These are phyloP conservation scores for Phylloporus gajari DNA, from an alignment of 1,284 basidiomycete genomes.

Conservation along the genomic window DNA sequence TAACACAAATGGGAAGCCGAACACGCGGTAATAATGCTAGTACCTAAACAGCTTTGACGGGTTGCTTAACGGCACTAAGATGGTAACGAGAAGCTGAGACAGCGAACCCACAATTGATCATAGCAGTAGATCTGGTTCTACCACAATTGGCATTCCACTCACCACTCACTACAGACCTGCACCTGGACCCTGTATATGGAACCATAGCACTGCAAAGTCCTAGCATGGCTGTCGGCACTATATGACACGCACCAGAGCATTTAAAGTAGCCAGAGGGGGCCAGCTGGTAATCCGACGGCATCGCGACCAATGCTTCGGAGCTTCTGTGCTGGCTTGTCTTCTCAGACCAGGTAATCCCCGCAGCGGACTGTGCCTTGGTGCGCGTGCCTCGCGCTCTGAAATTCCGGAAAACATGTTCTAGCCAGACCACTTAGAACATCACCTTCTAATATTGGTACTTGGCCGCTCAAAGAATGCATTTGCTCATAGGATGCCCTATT, in stretches of 20 bases:
- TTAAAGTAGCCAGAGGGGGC: neutral
- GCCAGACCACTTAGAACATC: neutral
- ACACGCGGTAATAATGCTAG: slow-evolving; percentile 27
- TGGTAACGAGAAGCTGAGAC: slow-evolving; percentile 21
- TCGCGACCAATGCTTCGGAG: slow-evolving; percentile 29
- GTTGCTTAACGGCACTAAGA: slow-evolving; percentile 34
- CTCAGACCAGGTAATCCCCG: slow-evolving; percentile 34
- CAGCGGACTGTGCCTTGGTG: slow-evolving; percentile 1
- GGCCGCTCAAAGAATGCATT: neutral
- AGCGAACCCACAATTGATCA: slow-evolving; percentile 15
- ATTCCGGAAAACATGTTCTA: neutral
- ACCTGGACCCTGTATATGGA: neutral
- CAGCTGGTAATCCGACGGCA: slow-evolving; percentile 26
- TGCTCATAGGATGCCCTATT: neutral
- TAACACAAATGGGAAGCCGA: slow-evolving; percentile 28
- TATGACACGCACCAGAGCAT: neutral
- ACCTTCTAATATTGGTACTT: neutral
- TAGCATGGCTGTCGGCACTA: neutral
- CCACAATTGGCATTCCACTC: slow-evolving; percentile 8
- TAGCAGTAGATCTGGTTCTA: slow-evolving; percentile 5
- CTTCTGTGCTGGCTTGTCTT: slow-evolving; percentile 34
- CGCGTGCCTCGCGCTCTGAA: slow-evolving; percentile 3
- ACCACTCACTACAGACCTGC: slow-evolving; percentile 14
- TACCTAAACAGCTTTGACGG: slow-evolving; percentile 16
- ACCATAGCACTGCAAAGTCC: neutral